Evolutionary conservation across 805 yeast genomes (phyloP).

Genomic region (Brettanomyces custersianus): DNA sequence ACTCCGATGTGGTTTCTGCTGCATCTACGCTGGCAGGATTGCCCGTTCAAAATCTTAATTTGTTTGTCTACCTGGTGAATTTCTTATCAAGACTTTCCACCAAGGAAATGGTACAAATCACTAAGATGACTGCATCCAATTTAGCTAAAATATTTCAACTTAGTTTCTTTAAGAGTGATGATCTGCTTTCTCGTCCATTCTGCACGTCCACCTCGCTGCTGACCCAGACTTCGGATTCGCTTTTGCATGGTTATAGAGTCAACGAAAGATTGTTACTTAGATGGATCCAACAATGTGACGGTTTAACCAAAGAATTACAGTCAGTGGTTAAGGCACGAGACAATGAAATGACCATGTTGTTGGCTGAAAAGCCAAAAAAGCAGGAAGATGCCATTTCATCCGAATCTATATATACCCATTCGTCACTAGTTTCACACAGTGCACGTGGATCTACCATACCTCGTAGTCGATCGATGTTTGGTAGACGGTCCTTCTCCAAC

Average conservation of each 20-base stretch:
- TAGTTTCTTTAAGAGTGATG: constrained; percentile 27
- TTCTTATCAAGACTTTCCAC: constrained; percentile 18
- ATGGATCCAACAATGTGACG: constrained; percentile 19
- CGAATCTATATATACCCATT: no score
- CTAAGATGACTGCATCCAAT: constrained; percentile 29
- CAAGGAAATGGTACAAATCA: constrained; percentile 17
- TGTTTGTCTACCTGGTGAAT: constrained; percentile 21
- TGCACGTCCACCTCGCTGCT: constrained; percentile 2
- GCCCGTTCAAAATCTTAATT: constrained; percentile 23
- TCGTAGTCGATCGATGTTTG: constrained; percentile 15
- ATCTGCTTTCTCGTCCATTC: constrained; percentile 9
- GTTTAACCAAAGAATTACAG: constrained; percentile 8
- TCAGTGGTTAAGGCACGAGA: constrained; percentile 4
- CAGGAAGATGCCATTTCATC: no score
- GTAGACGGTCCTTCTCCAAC: constrained; percentile 20
- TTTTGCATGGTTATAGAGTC: constrained; percentile 18
- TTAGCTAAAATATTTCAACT: constrained; percentile 31
- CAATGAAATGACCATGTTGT: constrained; percentile 7
- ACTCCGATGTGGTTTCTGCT: not conserved
- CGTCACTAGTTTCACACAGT: no score
- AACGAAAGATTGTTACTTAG: constrained; percentile 20
- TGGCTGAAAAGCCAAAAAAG: no score
- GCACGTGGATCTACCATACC: constrained; percentile 9
- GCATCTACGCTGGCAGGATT: constrained; percentile 9
- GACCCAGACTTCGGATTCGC: constrained; percentile 18